Percentiles rank a stretch among this genome's conserved stretches.
Evolutionary conservation across 768 basidiomycete genomes (phyloP).

Genomic region (Scleroderma citrinum): DNA sequence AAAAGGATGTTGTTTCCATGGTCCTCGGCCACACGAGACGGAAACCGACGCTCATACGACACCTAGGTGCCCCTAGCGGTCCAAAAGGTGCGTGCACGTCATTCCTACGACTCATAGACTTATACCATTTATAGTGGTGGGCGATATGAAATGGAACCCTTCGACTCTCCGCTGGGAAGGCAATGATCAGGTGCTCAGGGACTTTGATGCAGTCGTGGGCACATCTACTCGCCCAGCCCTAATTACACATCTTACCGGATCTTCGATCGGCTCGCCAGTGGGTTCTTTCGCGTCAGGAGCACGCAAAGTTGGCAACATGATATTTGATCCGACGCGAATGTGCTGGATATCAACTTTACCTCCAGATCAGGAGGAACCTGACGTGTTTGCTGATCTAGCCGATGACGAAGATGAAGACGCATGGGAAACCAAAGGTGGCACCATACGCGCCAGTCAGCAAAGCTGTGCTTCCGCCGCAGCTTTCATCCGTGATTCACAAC

Average conservation of each 20-base stretch:
- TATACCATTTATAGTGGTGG: conserved; percentile 57
- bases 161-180: conserved; percentile 90
- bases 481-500: conserved; percentile 18
- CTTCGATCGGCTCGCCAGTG: conserved; percentile 76
- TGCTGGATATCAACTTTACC: conserved; percentile 87
- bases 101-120: conserved; percentile 8
- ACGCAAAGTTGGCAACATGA: conserved; percentile 95
- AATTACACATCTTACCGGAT: conserved; percentile 89
- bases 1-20: conserved; percentile 44
- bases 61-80: conserved; percentile 59
- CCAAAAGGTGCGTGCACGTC: conserved; percentile 59
- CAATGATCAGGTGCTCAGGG: conserved; percentile 85
- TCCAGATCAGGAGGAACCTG: conserved; percentile 89
- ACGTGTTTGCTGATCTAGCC: conserved; percentile 89
- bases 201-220: conserved; percentile 77
- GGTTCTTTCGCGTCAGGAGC: conserved; percentile 72
- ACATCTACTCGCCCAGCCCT: conserved; percentile 89
- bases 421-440: conserved; percentile 72
- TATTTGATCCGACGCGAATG: conserved; percentile 92
- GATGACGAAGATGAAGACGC: conserved; percentile 80
- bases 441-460: conserved; percentile 63
- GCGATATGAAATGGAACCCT: conserved; percentile 98
- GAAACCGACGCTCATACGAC: conserved; percentile 86
- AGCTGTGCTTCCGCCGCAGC: conserved; percentile 23
- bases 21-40: conserved; percentile 44